Conservation (phyloP, 208 protist species). For the Trypanosomatidae sp. region DNA sequence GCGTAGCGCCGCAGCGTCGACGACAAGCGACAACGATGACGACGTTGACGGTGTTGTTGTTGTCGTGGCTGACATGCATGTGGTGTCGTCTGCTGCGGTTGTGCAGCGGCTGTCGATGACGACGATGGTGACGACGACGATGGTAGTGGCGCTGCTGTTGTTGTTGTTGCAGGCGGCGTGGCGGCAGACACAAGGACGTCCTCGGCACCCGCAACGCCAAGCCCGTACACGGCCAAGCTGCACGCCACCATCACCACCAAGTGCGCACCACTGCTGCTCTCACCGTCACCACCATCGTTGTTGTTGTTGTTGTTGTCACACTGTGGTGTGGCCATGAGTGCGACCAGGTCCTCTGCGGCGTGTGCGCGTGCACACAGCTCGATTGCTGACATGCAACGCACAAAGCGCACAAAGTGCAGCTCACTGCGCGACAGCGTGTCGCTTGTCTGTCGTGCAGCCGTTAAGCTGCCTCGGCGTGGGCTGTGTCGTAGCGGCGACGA, state of each 20-base stretch:
- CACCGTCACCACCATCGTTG: slow-evolving; percentile 2
- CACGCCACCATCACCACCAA: slow-evolving; percentile 24
- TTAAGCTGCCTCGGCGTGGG: too few relatives aligned
- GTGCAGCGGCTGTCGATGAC: neutral
- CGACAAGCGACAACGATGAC: neutral
- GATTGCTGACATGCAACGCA: slow-evolving; percentile 33
- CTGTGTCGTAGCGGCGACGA: too few relatives aligned
- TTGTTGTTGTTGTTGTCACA: slow-evolving; percentile 2
- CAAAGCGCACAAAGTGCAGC: slow-evolving; percentile 17
- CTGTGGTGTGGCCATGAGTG: slow-evolving; percentile 12
- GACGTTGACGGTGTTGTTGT: neutral
- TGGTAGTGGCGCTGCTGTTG: neutral
- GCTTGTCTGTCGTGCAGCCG: too few relatives aligned
- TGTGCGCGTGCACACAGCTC: slow-evolving; percentile 39
- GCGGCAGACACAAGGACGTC: slow-evolving; percentile 16
- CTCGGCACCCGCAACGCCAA: slow-evolving; percentile 26
- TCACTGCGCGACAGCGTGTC: too few relatives aligned
- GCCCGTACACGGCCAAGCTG: slow-evolving; percentile 29
- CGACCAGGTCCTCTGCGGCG: slow-evolving; percentile 29
- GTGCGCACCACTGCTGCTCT: neutral
- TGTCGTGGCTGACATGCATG: neutral
- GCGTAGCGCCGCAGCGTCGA: slow-evolving; percentile 9
- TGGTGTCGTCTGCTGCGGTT: neutral
- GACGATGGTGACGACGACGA: too few relatives aligned
- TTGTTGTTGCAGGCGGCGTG: neutral